Conservation (phyloP, 129 eudicot species). For the Sambucus nigra region DNA sequence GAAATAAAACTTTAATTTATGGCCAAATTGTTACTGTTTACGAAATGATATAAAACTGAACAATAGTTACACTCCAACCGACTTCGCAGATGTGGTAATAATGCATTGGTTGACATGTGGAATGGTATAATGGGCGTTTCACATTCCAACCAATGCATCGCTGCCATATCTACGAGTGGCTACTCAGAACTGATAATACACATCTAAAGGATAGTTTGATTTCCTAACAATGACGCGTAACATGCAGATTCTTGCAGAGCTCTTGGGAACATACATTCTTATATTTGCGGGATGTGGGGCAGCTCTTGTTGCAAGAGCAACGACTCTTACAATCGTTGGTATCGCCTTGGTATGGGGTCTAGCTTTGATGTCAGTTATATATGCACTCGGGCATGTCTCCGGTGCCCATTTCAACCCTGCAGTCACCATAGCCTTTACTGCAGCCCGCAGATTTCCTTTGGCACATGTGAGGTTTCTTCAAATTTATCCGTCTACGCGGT, state of each 20-base stretch:
- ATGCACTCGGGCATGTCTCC: constrained; percentile 51
- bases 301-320: constrained; percentile 45
- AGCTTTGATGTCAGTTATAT: constrained; percentile 33
- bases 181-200: too few relatives aligned
- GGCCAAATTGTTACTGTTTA: too few relatives aligned
- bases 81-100: too few relatives aligned
- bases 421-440: constrained; percentile 48
- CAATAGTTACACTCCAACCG: too few relatives aligned
- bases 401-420: constrained; percentile 71
- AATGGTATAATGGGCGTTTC: too few relatives aligned
- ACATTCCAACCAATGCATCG: too few relatives aligned
- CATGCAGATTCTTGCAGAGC: constrained; percentile 55
- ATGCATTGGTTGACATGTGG: too few relatives aligned
- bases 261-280: constrained; percentile 50
- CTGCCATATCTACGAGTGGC: too few relatives aligned
- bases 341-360: constrained; percentile 53
- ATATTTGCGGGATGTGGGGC: constrained; percentile 52
- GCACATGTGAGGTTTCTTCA: constrained; percentile 21
- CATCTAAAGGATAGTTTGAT: too few relatives aligned
- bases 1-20: background rate
- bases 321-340: constrained; percentile 34
- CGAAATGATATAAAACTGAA: too few relatives aligned
- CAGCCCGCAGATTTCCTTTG: constrained; percentile 29
- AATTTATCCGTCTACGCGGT: too few relatives aligned
- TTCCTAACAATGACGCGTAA: too few relatives aligned